Evolutionary conservation across 2,329 filamentous ascomycete genomes (phyloP), one percentile per base, ranked within the genome.

Genomic region (Sclerotinia borealis): DNA sequence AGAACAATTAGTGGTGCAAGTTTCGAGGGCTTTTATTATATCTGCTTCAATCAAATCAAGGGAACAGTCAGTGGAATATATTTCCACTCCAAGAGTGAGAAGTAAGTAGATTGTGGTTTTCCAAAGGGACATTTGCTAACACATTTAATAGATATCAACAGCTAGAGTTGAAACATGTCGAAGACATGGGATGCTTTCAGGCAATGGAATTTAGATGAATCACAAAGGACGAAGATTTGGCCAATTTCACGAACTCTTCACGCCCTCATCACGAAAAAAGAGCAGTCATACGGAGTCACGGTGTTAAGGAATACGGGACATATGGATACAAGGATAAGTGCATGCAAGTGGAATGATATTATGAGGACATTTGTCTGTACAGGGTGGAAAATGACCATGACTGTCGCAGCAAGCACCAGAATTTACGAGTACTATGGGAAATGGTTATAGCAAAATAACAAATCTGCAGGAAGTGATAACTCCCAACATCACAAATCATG

Each of bases 11-110:
- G 87, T 39, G 95, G 95, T 22, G 95, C 95, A 9, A 98, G 93
- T 73, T 99, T 98, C 65, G 95, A 99, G 74, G 95, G 95, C 0
- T 99, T 99, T 75, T 99, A 98, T 76, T 99, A 99, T 74, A 98
- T 99, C 69, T 97, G 93, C 79, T 98, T 98, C 79, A 96, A 98
- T 76, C 93, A 98, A 77, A 80, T 92, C 55, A 85, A 88, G 67
- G 95, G 93, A 9, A 88, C 84, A 67, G 90, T 99, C 47, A 93
- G 87, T 73, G 95, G 95, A 22, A 96, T 98, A 64, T 99, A 99
- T 77, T 99, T 96, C 76, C 95, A 99, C 78, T 90, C 91, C 15
- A 96, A 96, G 79, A 98, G 93, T 78, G 93, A 98, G 79, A 96
- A 93, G 91, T 97, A 78, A 78, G 90, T 84, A 39, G 7, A n/a